Base-by-base conservation (phyloP, 805 yeast genomes). In the Kazachstania martiniae region DNA sequence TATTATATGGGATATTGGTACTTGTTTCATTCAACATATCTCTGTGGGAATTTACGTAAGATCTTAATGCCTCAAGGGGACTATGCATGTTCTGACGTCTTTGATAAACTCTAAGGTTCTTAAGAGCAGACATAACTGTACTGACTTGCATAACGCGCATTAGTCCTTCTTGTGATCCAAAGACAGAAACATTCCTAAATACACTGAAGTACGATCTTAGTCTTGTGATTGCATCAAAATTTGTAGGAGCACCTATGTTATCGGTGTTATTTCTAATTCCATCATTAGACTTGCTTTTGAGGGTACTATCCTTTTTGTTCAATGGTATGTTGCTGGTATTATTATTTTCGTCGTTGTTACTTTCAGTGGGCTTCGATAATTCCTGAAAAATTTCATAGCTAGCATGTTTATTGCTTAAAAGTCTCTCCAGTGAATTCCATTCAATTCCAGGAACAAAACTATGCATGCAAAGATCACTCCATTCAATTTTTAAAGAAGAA, bases 71-170 rank as follows among this genome's bases (percentile, higher is more conserved):
- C 15, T 66, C 68, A 23, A 72, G 38, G 0, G 86, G 82, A 18
- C 76, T 69, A 4, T 51, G 53, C 3, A 69, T 62, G 22, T 71
- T 64, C 18, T 61, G 59, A 5, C 64, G 56, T 35, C 62, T 59
- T 8, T 80, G 68, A 41, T 65, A 71, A 4, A 65, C 61, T 74
- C 81, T 74, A 34, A 85, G 58, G 5, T 80, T 74, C 34, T 70
- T 68, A 40, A 84, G 63, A 39, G 73, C 72, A 0, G 85, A 66
- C 84, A 85, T 79, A 8, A 78, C 77, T 53, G 83, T 91, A 26
- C 85, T 70, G 4, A 81, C 72, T 52, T 82, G 89, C 58, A 84
- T 56, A 15, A 77, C 65, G 37, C 89, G 61, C 72, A 82, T 69
- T 5, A 82, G 74, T 25, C 68, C 67, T 32, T 70, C 75, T 34